A percentile compares a stretch with the other conserved stretches of the same genome.
These are phyloP conservation scores for Fusarium nelsonii DNA, from an alignment of 2,329 filamentous ascomycete genomes.

Conservation along the genomic window DNA sequence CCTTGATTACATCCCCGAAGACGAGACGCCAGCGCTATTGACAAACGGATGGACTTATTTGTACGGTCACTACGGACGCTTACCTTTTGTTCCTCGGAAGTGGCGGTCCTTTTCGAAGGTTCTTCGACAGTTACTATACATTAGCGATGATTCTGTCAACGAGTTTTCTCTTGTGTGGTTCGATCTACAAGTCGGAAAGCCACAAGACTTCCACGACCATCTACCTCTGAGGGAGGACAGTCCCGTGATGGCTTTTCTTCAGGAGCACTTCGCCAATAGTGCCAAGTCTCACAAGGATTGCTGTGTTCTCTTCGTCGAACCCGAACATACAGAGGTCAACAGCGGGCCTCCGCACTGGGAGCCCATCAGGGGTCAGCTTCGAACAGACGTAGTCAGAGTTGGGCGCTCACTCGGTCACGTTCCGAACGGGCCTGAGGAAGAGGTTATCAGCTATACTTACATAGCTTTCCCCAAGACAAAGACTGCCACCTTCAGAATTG, in stretches of 20 bases:
- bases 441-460: conserved; percentile 37
- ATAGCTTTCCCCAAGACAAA: conserved; percentile 39
- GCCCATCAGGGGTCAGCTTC: conserved; percentile 36
- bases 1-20: conserved; percentile 11
- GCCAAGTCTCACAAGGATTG: conserved; percentile 14
- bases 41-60: conserved; percentile 37
- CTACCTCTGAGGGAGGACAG: conserved; percentile 23
- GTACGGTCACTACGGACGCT: conserved; percentile 51
- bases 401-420: conserved; percentile 17
- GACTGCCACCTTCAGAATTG: conserved; percentile 6
- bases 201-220: conserved; percentile 1
- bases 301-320: conserved; percentile 44
- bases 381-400: conserved; percentile 36
- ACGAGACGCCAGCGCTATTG: background rate
- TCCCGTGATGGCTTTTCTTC: conserved; percentile 1
- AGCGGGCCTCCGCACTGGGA: conserved; percentile 30
- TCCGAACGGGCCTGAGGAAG: background rate
- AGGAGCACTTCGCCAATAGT: conserved; percentile 5
- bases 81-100: conserved; percentile 44
- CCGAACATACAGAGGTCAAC: background rate
- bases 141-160: background rate
- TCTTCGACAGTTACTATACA: conserved; percentile 42
- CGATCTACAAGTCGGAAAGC: background rate
- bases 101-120: conserved; percentile 40
- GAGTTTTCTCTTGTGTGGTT: conserved; percentile 30